Base-by-base conservation (phyloP, 306 rosid genomes). In the Biancaea sappan region DNA sequence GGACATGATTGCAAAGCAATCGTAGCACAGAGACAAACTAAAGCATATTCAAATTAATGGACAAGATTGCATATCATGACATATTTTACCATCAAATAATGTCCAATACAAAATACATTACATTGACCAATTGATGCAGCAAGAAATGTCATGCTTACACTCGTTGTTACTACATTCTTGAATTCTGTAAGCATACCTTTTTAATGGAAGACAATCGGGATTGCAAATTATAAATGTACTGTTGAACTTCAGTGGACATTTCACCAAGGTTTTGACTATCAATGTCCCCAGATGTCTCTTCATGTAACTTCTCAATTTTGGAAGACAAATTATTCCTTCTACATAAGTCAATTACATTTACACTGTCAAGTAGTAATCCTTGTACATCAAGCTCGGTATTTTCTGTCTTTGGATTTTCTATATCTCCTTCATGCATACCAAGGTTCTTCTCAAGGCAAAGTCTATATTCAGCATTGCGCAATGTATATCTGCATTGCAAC, bases 391-490 rank as follows among this genome's bases (percentile, higher is more conserved):
- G 53, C 31, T 71, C 73, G 26, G 82, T 67, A 80, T 25, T 83
- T 56, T 78, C 89, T 26, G 72, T 60, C 73, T 44, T 81, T 69
- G 80, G 82, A 50, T 78, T 87, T 43, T 88, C 96, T 47, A 67
- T 58, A 79, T 85, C 86, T 22, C 72, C 79, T 59, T 87, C 95
- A 69, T 69, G 67, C 54, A 78, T 64, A 72, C 87, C 90, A 29
- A 91, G 85, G 56, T 89, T 94, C 79, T 75, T 87, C 82, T 94
- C 96, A 21, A 91, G 88, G 67, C 95, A 94, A 69, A 94, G 96
- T 85, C 98, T 88, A 74, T 85, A 94, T 76, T 94, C 98, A 56
- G 94, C 98, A 84, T 94, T 94, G 15, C 93, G 90, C 75, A 94
- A 68, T 18, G 98, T 94, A 82, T 94, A 94, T 79, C 97, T 94